Conservation (phyloP, 495 filamentous ascomycete genomes). For the Zalerion maritima region DNA sequence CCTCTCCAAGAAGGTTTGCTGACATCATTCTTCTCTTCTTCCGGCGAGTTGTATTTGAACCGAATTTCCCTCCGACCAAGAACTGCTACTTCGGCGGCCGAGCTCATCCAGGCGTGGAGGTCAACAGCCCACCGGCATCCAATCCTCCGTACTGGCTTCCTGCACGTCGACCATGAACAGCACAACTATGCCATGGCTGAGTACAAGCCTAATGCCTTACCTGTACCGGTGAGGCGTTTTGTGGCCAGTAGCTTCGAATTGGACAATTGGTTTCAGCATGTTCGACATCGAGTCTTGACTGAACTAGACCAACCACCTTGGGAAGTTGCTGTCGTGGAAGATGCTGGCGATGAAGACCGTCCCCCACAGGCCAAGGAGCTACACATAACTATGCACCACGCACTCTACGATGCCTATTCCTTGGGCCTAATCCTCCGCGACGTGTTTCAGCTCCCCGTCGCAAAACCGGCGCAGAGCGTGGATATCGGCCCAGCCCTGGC, state of each 20-base stretch:
- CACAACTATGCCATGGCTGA: constrained; percentile 54
- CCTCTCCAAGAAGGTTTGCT: constrained; percentile 49
- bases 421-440: constrained; percentile 44
- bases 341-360: constrained; percentile 2
- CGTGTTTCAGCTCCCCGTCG: constrained; percentile 17
- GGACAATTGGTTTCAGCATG: constrained; percentile 17
- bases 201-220: constrained; percentile 18
- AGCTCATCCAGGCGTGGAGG: constrained; percentile 42
- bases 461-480: background rate
- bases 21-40: constrained; percentile 40
- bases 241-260: constrained; percentile 10
- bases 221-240: constrained; percentile 6
- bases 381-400: constrained; percentile 46
- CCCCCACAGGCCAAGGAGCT: constrained; percentile 25
- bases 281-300: constrained; percentile 4
- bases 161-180: constrained; percentile 40
- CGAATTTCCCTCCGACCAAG: constrained; percentile 32
- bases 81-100: constrained; percentile 2
- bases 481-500: constrained; percentile 29
- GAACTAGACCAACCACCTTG: constrained; percentile 14
- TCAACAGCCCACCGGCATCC: constrained; percentile 36
- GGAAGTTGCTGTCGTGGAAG: constrained; percentile 11
- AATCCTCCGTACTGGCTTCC: constrained; percentile 60
- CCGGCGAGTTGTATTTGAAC: constrained; percentile 48
- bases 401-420: constrained; percentile 65